Evolutionary conservation across 148 eudicot genomes (phyloP).

Genomic region (Camellia sinensis): DNA sequence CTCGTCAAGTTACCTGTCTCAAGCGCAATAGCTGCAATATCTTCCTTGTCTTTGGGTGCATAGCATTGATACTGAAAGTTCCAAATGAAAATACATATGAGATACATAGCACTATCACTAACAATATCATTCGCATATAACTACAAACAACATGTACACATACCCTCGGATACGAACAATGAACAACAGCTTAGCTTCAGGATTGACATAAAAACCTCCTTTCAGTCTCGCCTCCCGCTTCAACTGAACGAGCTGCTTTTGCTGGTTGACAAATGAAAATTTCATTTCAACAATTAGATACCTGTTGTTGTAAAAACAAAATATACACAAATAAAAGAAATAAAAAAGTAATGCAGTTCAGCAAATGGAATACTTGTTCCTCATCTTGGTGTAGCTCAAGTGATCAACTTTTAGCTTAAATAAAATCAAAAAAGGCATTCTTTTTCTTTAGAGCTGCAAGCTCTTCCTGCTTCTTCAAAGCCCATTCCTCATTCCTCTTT

Average conservation of each 20-base stretch:
- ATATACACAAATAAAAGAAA: neutral
- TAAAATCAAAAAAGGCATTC: too few species aligned
- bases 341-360: neutral
- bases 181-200: slow-evolving; percentile 70
- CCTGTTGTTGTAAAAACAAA: neutral
- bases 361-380: slow-evolving; percentile 38
- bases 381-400: too few species aligned
- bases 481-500: slow-evolving; percentile 79
- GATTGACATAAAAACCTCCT: slow-evolving; percentile 67
- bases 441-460: slow-evolving; percentile 46
- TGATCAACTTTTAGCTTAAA: too few species aligned
- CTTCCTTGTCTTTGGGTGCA: slow-evolving; percentile 68
- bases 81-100: neutral
- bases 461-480: slow-evolving; percentile 51
- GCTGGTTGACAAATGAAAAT: slow-evolving; percentile 26
- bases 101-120: neutral
- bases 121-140: neutral
- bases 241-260: slow-evolving; percentile 46
- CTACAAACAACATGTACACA: slow-evolving; percentile 1
- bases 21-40: slow-evolving; percentile 78
- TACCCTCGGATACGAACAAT: slow-evolving; percentile 67
- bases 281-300: neutral
- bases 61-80: slow-evolving; percentile 69
- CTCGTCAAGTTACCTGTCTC: slow-evolving; percentile 52
- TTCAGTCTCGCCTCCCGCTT: slow-evolving; percentile 64